Conservation (phyloP, 1,284 basidiomycete species). For the Ustilago bromivora region DNA sequence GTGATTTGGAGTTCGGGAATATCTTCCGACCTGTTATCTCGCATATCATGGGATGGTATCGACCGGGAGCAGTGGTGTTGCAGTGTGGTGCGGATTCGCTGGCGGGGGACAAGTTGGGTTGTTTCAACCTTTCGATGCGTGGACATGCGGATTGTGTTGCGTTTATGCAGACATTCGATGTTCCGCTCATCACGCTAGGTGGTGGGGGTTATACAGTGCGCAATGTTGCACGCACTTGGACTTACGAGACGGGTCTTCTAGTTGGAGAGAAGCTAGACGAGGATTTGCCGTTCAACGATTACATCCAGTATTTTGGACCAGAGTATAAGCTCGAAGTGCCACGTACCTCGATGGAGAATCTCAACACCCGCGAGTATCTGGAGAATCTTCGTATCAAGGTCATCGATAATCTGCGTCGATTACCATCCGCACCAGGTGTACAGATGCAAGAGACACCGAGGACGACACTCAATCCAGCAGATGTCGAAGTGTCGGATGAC, state of each 20-base stretch:
- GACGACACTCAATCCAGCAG: constrained; percentile 73
- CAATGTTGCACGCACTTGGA: constrained; percentile 95
- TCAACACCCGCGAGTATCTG: constrained; percentile 86
- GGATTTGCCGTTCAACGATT: constrained; percentile 88
- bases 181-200: constrained; percentile 91
- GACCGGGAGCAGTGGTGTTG: constrained; percentile 87
- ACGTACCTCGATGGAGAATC: constrained; percentile 92
- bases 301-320: constrained; percentile 98
- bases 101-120: constrained; percentile 93
- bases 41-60: constrained; percentile 89
- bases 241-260: constrained; percentile 95
- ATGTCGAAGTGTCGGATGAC: constrained; percentile 69
- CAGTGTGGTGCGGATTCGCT: constrained; percentile 97
- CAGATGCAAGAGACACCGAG: constrained; percentile 86
- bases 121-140: constrained; percentile 94
- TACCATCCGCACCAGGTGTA: constrained; percentile 86
- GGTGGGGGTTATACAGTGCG: constrained; percentile 93
- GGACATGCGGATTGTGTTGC: constrained; percentile 91
- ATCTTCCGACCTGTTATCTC: constrained; percentile 77
- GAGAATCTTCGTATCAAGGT: constrained; percentile 81
- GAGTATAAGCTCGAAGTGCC: constrained; percentile 92
- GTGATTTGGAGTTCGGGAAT: constrained; percentile 79
- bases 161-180: constrained; percentile 84
- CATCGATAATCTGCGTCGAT: constrained; percentile 80
- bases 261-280: constrained; percentile 86